Base-by-base conservation (phyloP, 1,139 yeast species). In the Protomyces macrosporus region DNA sequence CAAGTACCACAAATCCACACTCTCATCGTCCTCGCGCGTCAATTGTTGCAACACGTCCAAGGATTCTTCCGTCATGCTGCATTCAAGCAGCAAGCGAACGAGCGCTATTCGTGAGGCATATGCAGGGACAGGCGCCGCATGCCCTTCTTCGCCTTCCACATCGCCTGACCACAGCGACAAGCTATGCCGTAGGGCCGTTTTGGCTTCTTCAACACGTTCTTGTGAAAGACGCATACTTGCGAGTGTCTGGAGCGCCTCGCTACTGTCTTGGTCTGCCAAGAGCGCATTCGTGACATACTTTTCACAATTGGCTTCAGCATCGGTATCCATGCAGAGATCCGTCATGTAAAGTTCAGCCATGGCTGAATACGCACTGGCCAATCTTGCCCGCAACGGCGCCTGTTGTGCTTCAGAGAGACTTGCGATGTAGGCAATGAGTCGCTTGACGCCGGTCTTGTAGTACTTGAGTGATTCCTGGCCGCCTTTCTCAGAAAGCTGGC, bases 271-370 rank as follows among this genome's bases (percentile, higher is more conserved):
- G 68, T 88, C 91, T 45, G 88, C 75, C 63, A 81, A 75, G 70
- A 90, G 75, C 0, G 96, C 86, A 70, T 82, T 83, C 4, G 82
- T 76, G 60, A 91, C 86, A 69, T 89, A 79, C 64, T 81, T 81
- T 70, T 90, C 88, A 76, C 98, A 95, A 73, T 84, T 82, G 4
- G 74, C 54, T 74, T 93, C 98, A 1, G 98, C 98, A 70, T 87
- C 86, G 5, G 84, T 84, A 70, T 89, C 96, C 97, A 91, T 90
- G 72, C 98, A 91, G 69, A 93, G 79, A 77, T 93, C 99, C 0
- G 99, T 95, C 98, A 93, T 93, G 97, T 98, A 93, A 67, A 95
- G 89, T 75, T 93, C 99, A 71, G 93, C 87, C 77, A 87, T 82
- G 9, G 97, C 87, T 69, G 91, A 85, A 37, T 90, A 78, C 0